Evolutionary conservation across 129 eudicot genomes (phyloP).

Genomic region (Gnaphalium uliginosum): DNA sequence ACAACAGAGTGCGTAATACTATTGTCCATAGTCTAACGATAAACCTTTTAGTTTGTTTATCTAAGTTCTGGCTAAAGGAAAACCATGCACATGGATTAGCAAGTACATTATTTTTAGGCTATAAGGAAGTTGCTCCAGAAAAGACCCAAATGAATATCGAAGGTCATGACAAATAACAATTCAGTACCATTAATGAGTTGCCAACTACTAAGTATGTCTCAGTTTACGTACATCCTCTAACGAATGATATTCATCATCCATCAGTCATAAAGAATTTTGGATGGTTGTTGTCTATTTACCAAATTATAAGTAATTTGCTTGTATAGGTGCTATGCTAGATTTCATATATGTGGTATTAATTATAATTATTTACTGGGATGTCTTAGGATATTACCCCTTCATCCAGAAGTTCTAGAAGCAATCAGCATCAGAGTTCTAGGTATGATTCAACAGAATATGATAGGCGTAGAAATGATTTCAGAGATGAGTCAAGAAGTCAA

Average conservation of each 20-base stretch:
- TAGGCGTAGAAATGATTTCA: constrained; percentile 49
- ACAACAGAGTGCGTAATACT: background rate
- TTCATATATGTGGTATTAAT: constrained; percentile 12
- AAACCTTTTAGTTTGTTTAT: background rate
- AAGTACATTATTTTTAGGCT: background rate
- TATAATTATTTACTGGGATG: background rate
- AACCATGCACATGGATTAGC: too few species aligned
- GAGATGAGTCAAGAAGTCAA: constrained; percentile 50
- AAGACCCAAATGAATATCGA: background rate
- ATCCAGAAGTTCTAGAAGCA: constrained; percentile 45
- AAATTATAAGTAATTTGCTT: background rate
- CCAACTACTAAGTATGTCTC: background rate
- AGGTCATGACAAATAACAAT: background rate
- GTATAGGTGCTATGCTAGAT: background rate
- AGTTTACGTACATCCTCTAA: background rate
- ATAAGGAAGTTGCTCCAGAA: background rate
- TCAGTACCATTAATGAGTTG: background rate
- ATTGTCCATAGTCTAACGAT: background rate
- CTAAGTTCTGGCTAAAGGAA: background rate
- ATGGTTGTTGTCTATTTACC: background rate
- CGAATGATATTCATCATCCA: background rate
- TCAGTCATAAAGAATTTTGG: background rate
- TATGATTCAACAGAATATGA: constrained; percentile 35
- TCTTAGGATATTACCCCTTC: constrained; percentile 49
- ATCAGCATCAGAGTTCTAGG: constrained; percentile 39